Conservation (phyloP, 1,284 basidiomycete species). For the Rhodotorula sp. region DNA sequence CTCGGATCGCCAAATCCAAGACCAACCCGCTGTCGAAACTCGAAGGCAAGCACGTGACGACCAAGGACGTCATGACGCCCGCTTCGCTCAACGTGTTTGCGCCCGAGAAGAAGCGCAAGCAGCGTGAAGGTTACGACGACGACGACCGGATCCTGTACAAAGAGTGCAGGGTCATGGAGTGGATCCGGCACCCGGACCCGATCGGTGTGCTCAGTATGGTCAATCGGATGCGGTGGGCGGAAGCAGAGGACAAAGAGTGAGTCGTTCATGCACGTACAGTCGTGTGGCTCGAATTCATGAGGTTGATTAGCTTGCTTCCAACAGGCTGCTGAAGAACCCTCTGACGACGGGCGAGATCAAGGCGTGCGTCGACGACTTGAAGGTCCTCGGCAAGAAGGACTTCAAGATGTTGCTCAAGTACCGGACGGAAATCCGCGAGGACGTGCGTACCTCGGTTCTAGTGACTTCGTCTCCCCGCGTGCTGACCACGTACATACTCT, state of each 20-base stretch:
- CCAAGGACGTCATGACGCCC: slow-evolving; percentile 56
- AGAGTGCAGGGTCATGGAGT: slow-evolving; percentile 68
- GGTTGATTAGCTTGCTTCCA: background rate
- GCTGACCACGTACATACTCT: slow-evolving; percentile 50
- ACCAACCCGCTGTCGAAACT: slow-evolving; percentile 32
- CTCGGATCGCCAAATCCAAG: slow-evolving; percentile 5
- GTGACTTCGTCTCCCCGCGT: background rate
- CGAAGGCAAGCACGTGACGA: slow-evolving; percentile 29
- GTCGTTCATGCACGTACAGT: slow-evolving; percentile 40
- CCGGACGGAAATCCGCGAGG: slow-evolving; percentile 78
- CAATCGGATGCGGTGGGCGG: slow-evolving; percentile 76
- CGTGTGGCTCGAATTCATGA: background rate
- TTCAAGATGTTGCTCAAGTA: slow-evolving; percentile 93
- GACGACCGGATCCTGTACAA: slow-evolving; percentile 91
- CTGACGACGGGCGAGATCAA: slow-evolving; percentile 78
- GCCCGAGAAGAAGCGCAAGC: slow-evolving; percentile 91
- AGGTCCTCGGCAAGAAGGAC: slow-evolving; percentile 95
- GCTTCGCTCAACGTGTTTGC: slow-evolving; percentile 77
- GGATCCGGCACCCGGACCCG: slow-evolving; percentile 65
- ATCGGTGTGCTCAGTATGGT: slow-evolving; percentile 76
- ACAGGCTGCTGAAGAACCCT: slow-evolving; percentile 68
- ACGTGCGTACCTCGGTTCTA: slow-evolving; percentile 54
- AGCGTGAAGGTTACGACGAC: slow-evolving; percentile 93
- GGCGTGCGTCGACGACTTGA: slow-evolving; percentile 84
- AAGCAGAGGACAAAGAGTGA: slow-evolving; percentile 80